phyloP scores from a whole-genome alignment of 495 filamentous ascomycete genomes.

The Penicillium herquei region DNA sequence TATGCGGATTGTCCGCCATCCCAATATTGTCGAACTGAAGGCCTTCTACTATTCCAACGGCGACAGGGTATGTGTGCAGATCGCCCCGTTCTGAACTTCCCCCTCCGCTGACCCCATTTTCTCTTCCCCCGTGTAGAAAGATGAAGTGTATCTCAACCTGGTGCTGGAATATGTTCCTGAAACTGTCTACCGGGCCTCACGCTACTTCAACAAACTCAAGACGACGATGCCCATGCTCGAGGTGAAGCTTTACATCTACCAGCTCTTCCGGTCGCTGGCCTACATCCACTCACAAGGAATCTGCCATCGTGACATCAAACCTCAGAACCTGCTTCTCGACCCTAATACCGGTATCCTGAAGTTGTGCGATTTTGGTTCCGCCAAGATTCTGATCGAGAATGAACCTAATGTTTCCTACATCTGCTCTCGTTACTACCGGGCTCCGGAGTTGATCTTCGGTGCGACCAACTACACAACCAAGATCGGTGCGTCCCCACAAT shows the following conservation, averaged over 20 bases:
- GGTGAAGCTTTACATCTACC: constrained; percentile 99
- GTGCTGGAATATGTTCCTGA: constrained; percentile 98
- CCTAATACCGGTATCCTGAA: constrained; percentile 89
- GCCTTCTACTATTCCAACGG: constrained; percentile 99
- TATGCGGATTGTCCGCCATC: constrained; percentile 98
- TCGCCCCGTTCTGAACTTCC: constrained; percentile 1
- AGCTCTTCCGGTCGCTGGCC: constrained; percentile 95
- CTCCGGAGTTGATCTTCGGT: constrained; percentile 97
- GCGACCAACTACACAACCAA: constrained; percentile 99
- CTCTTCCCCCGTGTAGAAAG: constrained; percentile 61
- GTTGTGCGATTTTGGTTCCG: constrained; percentile 98
- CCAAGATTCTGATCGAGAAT: constrained; percentile 98
- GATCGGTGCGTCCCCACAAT: constrained; percentile 70
- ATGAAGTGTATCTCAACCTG: constrained; percentile 98
- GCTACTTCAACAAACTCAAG: constrained; percentile 99
- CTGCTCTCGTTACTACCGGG: constrained; percentile 97
- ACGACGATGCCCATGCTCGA: constrained; percentile 98
- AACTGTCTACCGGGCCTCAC: constrained; percentile 96
- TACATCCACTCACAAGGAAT: constrained; percentile 99
- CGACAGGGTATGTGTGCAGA: constrained; percentile 71
- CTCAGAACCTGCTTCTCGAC: constrained; percentile 93
- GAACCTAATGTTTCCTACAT: constrained; percentile 99
- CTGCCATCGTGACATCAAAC: constrained; percentile 99
- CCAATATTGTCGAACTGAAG: constrained; percentile 98
- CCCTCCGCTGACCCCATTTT: constrained; percentile 1